Evolutionary conservation across 2,329 filamentous ascomycete genomes (phyloP).

Genomic region (Clonostachys rosea): DNA sequence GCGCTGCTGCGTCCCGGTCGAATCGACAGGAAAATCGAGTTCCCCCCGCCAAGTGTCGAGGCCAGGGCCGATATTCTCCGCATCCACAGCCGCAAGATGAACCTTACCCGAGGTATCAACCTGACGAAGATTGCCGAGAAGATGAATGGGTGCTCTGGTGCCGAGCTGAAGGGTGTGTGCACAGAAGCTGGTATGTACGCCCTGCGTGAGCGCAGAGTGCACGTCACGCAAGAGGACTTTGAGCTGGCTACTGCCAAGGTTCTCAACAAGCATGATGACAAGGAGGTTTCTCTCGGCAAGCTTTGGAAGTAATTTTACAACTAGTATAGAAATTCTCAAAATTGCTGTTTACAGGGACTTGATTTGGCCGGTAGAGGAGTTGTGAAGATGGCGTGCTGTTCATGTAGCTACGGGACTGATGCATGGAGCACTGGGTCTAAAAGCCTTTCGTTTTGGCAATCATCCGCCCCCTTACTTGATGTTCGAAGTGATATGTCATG

Average conservation of each 20-base stretch:
- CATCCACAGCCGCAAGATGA: conserved; percentile 98
- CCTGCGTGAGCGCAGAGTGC: conserved; percentile 87
- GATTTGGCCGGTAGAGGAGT: no score
- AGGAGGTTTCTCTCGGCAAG: conserved; percentile 87
- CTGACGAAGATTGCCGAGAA: conserved; percentile 98
- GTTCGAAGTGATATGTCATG: no score
- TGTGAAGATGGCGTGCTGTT: no score
- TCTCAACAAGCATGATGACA: conserved; percentile 98
- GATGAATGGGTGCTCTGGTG: conserved; percentile 98
- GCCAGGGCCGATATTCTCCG: conserved; percentile 95
- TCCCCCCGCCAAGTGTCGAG: conserved; percentile 93
- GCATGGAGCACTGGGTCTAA: no score
- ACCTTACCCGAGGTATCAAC: conserved; percentile 95
- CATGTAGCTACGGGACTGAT: no score
- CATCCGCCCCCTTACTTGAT: no score
- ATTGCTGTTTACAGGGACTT: no score
- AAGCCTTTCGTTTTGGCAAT: no score
- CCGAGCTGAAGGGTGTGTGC: conserved; percentile 97
- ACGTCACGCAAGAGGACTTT: conserved; percentile 98
- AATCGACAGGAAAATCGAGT: conserved; percentile 98
- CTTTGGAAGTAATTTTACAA: conserved; percentile 48
- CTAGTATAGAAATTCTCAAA: no score
- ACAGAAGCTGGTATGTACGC: conserved; percentile 99
- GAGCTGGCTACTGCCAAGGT: conserved; percentile 98
- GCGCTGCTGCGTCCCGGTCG: conserved; percentile 92